Evolutionary conservation across 345 rosid species (phyloP).

Genomic region (Populus pruinosa): DNA sequence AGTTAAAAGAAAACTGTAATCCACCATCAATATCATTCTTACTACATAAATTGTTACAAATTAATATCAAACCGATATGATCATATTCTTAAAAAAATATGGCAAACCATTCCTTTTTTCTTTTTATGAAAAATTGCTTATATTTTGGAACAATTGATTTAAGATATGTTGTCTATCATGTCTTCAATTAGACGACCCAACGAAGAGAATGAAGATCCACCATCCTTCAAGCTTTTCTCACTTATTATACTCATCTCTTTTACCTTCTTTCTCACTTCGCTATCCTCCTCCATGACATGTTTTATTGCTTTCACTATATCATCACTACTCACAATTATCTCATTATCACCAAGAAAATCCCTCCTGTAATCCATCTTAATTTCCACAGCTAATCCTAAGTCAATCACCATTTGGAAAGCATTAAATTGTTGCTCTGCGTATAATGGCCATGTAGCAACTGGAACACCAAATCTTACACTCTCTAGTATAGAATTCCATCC

Average conservation of each 20-base stretch:
- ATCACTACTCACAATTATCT: not conserved
- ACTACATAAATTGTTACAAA: too few species aligned
- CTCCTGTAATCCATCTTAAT: not conserved
- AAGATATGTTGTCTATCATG: not conserved
- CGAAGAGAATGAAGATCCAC: constrained; percentile 6
- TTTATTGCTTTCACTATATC: not conserved
- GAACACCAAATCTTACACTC: constrained; percentile 9
- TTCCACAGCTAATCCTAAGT: not conserved
- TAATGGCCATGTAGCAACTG: constrained; percentile 10
- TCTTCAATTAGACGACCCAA: not conserved
- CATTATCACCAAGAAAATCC: not conserved
- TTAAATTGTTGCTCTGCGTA: constrained; percentile 7
- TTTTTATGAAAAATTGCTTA: too few species aligned
- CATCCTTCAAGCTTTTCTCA: not conserved
- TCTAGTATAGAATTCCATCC: constrained; percentile 13
- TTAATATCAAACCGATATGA: too few species aligned
- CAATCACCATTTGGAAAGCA: constrained; percentile 8
- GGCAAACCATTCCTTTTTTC: too few species aligned
- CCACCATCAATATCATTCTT: too few species aligned
- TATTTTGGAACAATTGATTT: too few species aligned
- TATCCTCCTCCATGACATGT: not conserved
- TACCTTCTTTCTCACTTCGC: not conserved
- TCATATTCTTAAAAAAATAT: too few species aligned
- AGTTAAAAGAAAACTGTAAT: too few species aligned
- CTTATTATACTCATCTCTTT: not conserved